A percentile compares a stretch with the other conserved stretches of the same genome.
phyloP scores from a whole-genome alignment of 1,139 yeast genomes.

The Hansenula sp. region DNA sequence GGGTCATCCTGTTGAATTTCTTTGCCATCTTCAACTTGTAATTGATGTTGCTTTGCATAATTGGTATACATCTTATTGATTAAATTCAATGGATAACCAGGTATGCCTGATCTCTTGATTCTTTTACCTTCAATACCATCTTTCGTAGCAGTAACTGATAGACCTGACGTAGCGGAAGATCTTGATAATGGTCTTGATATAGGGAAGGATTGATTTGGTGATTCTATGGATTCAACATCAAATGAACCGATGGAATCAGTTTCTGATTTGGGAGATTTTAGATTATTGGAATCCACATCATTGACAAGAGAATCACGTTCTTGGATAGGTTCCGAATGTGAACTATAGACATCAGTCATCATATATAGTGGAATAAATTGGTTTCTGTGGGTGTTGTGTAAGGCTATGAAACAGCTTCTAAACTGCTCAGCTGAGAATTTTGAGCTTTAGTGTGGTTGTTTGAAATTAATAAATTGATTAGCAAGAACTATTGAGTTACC shows the following conservation, averaged over 20 bases:
- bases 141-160: constrained; percentile 69
- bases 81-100: constrained; percentile 30
- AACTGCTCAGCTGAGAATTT: no score
- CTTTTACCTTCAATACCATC: constrained; percentile 68
- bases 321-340: not conserved
- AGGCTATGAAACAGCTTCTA: no score
- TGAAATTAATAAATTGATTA: no score
- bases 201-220: not conserved
- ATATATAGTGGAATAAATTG: not conserved
- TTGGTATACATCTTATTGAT: constrained; percentile 28
- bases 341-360: constrained; percentile 1
- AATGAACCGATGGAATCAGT: not conserved
- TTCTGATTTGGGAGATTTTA: constrained; percentile 1
- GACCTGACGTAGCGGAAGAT: constrained; percentile 58
- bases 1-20: not conserved
- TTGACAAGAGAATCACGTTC: not conserved
- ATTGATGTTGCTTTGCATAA: constrained; percentile 7
- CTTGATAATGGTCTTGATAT: constrained; percentile 55
- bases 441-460: no score
- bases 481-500: no score
- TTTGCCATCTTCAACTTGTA: not conserved
- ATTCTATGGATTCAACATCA: not conserved
- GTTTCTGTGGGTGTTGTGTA: no score
- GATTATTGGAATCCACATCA: not conserved
- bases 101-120: constrained; percentile 43